Conservation (phyloP, 768 basidiomycete genomes). For the Russula earlei region DNA sequence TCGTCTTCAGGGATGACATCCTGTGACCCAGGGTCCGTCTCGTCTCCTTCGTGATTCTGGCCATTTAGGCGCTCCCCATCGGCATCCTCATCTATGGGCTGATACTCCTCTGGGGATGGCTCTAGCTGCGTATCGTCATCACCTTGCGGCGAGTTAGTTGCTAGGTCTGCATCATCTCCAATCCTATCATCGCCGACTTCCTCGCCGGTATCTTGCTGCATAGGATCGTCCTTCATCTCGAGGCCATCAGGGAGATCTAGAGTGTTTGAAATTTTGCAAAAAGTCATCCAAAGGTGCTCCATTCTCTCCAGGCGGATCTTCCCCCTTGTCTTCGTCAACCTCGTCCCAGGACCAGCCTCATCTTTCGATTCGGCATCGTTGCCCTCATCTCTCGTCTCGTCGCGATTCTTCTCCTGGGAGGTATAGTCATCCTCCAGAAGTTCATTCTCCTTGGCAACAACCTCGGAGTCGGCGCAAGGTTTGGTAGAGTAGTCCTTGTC, state of each 20-base stretch:
- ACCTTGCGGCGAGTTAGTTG: constrained; percentile 18
- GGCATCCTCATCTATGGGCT: not conserved
- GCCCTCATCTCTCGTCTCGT: constrained; percentile 21
- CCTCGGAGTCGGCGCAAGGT: constrained; percentile 46
- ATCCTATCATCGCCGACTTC: constrained; percentile 27
- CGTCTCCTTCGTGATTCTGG: constrained; percentile 20
- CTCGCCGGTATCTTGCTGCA: constrained; percentile 24
- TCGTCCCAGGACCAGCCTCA: constrained; percentile 24
- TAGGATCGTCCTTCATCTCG: constrained; percentile 38
- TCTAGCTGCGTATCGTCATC: not conserved
- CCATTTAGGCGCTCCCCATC: not conserved
- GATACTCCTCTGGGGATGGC: not conserved
- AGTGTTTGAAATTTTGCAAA: constrained; percentile 67
- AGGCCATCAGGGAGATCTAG: constrained; percentile 88
- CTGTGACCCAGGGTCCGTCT: constrained; percentile 35
- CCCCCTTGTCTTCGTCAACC: constrained; percentile 30
- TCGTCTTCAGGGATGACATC: constrained; percentile 32
- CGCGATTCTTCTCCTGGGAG: constrained; percentile 24
- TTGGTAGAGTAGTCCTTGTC: constrained; percentile 52
- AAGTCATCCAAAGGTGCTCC: constrained; percentile 70
- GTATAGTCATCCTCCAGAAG: no score
- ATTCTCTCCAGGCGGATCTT: constrained; percentile 37
- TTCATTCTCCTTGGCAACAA: constrained; percentile 70
- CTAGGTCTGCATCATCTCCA: constrained; percentile 19
- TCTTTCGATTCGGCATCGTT: constrained; percentile 27